Conservation (phyloP, 768 basidiomycete genomes). For the Pulveroboletus sp. region DNA sequence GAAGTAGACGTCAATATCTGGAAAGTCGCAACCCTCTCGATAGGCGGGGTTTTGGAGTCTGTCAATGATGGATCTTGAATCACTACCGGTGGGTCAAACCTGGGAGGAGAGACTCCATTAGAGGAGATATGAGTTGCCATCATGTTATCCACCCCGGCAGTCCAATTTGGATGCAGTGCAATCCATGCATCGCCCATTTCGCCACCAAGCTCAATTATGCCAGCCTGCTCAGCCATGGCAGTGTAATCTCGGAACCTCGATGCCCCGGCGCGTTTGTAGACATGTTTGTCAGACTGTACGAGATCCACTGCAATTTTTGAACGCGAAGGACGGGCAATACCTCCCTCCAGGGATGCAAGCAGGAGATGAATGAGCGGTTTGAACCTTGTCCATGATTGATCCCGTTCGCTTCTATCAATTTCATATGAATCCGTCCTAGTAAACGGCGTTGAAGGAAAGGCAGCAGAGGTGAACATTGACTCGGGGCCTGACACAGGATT, state of each 20-base stretch:
- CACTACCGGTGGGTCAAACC: constrained; percentile 7
- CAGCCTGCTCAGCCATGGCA: constrained; percentile 23
- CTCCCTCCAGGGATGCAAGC: constrained; percentile 24
- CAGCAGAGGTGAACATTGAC: constrained; percentile 1
- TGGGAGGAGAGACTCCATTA: constrained; percentile 11
- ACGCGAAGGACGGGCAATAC: constrained; percentile 34
- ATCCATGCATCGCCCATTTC: constrained; percentile 21
- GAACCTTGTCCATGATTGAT: constrained; percentile 27
- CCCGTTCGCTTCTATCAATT: constrained; percentile 6
- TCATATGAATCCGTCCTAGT: background rate
- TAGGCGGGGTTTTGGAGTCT: constrained; percentile 3
- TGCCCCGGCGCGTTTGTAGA: constrained; percentile 26
- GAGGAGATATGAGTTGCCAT: background rate
- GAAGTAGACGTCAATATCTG: background rate
- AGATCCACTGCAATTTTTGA: constrained; percentile 36
- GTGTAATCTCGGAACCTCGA: constrained; percentile 25
- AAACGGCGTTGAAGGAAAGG: constrained; percentile 4
- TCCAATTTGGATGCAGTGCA: constrained; percentile 25
- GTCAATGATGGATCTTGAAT: constrained; percentile 6
- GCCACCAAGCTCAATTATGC: constrained; percentile 25
- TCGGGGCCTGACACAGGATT: background rate
- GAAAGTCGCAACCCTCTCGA: constrained; percentile 1
- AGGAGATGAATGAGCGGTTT: constrained; percentile 23
- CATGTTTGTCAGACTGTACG: constrained; percentile 19
- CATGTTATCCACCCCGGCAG: background rate